Conservation (phyloP, 164 flowering plant genomes). For the Macadamia integrifolia region DNA sequence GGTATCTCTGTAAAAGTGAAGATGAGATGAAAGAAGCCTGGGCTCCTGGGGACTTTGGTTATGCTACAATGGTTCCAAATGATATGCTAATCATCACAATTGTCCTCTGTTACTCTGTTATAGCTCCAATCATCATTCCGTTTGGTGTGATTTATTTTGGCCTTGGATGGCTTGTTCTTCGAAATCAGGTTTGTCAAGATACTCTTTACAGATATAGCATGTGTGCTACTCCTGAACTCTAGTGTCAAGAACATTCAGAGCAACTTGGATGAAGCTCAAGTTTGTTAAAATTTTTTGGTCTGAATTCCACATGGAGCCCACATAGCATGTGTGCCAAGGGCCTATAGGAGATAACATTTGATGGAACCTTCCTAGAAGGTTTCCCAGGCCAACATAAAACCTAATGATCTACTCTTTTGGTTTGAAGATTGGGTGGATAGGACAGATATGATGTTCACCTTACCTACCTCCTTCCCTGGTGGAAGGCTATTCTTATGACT, state of each 20-base stretch:
- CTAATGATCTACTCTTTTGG: too few species aligned
- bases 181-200: slow-evolving; percentile 64
- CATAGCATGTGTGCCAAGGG: too few species aligned
- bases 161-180: slow-evolving; percentile 83
- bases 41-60: slow-evolving; percentile 73
- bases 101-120: slow-evolving; percentile 77
- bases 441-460: background rate
- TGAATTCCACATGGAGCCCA: too few species aligned
- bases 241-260: too few species aligned
- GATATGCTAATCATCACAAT: slow-evolving; percentile 80
- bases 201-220: background rate
- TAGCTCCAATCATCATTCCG: slow-evolving; percentile 82
- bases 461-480: background rate
- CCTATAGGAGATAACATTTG: too few species aligned
- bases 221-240: background rate
- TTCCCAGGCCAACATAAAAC: too few species aligned
- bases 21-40: slow-evolving; percentile 83
- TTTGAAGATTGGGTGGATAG: too few species aligned
- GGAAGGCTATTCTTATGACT: background rate
- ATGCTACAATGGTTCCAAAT: slow-evolving; percentile 67
- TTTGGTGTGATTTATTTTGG: slow-evolving; percentile 82
- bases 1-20: slow-evolving; percentile 83
- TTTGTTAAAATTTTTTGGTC: too few species aligned
- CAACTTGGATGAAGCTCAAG: too few species aligned
- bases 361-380: too few species aligned